Base-by-base conservation (phyloP, 495 filamentous ascomycete genomes). In the Neurospora hispaniola region DNA sequence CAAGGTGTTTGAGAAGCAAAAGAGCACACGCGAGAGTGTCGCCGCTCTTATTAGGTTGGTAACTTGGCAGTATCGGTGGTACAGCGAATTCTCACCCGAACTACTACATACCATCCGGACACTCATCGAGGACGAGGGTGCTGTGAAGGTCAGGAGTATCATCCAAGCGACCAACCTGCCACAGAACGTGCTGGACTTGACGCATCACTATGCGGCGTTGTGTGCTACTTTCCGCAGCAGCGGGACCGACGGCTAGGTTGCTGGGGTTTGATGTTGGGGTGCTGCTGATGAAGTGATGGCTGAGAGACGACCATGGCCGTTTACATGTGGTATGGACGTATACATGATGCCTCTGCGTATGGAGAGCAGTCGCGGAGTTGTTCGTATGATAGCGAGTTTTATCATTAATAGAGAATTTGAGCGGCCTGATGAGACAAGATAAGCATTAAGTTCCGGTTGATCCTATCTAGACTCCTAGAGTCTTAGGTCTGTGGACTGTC, bases 31-130 rank as follows among this genome's bases (percentile, higher is more conserved):
- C 71, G 89, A 90, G 41, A 92, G 91, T 74, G 85, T 98, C 39
- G 90, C 89, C 46, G 89, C 91, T 11, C 85, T 97, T 71, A 98
- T 98, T 71, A 86, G 93, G 54, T 82, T 98, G 69, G 93, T 98
- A 42, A 92, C 95, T 5, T 99, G 96, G 96, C 95, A 99, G 84
- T 98, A 98, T 82, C 89, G 96, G 74, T 98, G 96, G 96, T 99
- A 98, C 83, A 97, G 94, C 38, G 96, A 99, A 92, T 99, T 98
- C 82, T 97, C 94, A 20, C 96, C 96, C 12, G 89, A 92, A 70
- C 86, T 99, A 20, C 88, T 98, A 38, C 92, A 88, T 79, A 89
- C 93, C 10, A 90, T 98, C 71, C 90, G 96, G 74, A 94, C 91
- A 75, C 86, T 98, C 74, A 98, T 99, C 80, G 96, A 97, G 80